Percentiles rank a stretch among this genome's conserved stretches.
These are phyloP conservation scores for Phialocephala sp. DNA, from an alignment of 2,329 filamentous ascomycete species.

Conservation along the genomic window DNA sequence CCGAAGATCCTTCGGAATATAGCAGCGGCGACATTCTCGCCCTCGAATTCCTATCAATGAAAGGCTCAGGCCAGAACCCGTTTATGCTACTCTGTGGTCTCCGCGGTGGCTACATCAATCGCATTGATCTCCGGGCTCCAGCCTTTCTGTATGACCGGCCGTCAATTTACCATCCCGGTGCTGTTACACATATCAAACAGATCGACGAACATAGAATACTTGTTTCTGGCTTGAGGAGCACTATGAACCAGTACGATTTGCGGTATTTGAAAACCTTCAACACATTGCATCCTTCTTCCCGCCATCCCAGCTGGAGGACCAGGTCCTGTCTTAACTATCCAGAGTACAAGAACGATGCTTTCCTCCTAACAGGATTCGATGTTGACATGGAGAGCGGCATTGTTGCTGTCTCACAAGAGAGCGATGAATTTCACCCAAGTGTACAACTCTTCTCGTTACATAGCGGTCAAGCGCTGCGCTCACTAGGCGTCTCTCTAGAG, in stretches of 20 bases:
- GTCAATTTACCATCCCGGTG: conserved; percentile 44
- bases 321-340: conserved; percentile 55
- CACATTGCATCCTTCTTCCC: neutral
- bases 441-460: conserved; percentile 39
- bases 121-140: conserved; percentile 43
- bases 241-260: conserved; percentile 62
- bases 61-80: conserved; percentile 48
- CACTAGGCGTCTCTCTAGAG: no score
- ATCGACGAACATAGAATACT: conserved; percentile 57
- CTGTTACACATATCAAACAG: conserved; percentile 56
- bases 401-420: conserved; percentile 57
- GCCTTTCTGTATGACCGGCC: conserved; percentile 29
- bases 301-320: conserved; percentile 20
- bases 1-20: conserved; percentile 34
- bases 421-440: conserved; percentile 20
- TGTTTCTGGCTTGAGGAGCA: conserved; percentile 55
- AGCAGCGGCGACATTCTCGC: conserved; percentile 30
- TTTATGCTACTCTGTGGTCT: conserved; percentile 54
- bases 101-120: conserved; percentile 51
- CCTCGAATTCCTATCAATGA: conserved; percentile 51
- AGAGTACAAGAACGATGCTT: conserved; percentile 56
- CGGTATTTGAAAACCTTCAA: conserved; percentile 47
- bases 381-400: conserved; percentile 53
- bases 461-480: conserved; percentile 28
- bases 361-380: conserved; percentile 58